Evolutionary conservation across 371 early-diverging fungal species (phyloP).

Genomic region (Syncephalastrum contaminatum): DNA sequence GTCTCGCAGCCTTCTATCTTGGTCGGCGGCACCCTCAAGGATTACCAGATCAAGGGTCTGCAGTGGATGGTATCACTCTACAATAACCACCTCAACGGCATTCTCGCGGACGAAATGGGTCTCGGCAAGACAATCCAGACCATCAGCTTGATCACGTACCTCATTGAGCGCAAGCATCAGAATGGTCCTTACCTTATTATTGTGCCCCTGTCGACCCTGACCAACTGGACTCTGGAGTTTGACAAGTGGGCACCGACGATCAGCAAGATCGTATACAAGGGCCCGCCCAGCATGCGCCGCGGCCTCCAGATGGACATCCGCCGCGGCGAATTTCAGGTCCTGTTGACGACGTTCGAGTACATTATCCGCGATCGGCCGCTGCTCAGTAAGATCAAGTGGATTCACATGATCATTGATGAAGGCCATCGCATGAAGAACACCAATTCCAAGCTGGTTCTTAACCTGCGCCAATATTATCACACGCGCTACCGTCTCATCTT

Average conservation of each 20-base stretch:
- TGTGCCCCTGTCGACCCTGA: slow-evolving; percentile 92
- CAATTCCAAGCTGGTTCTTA: slow-evolving; percentile 82
- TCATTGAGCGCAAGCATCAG: slow-evolving; percentile 90
- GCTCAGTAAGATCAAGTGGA: slow-evolving; percentile 88
- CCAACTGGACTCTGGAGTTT: slow-evolving; percentile 98
- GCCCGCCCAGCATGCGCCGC: slow-evolving; percentile 75
- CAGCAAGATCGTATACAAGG: slow-evolving; percentile 89
- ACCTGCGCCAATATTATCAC: slow-evolving; percentile 82
- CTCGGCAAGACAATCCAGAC: slow-evolving; percentile 98
- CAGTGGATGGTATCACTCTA: slow-evolving; percentile 99
- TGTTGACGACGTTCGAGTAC: slow-evolving; percentile 98
- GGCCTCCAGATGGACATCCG: slow-evolving; percentile 71
- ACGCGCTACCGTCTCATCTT: slow-evolving; percentile 94
- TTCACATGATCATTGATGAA: slow-evolving; percentile 98
- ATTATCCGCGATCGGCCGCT: slow-evolving; percentile 90
- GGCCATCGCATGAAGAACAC: slow-evolving; percentile 99
- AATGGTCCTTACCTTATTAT: slow-evolving; percentile 94
- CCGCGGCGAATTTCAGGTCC: slow-evolving; percentile 86
- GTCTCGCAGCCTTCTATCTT: slow-evolving; percentile 81
- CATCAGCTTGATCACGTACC: slow-evolving; percentile 91
- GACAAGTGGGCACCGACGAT: slow-evolving; percentile 98
- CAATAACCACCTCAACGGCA: slow-evolving; percentile 96
- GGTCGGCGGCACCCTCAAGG: slow-evolving; percentile 90
- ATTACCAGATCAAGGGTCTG: slow-evolving; percentile 97
- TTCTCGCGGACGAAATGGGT: slow-evolving; percentile 99